Base-by-base conservation (phyloP, 352 stramenopile genomes). In the Phytopythium chamaehyphon region DNA sequence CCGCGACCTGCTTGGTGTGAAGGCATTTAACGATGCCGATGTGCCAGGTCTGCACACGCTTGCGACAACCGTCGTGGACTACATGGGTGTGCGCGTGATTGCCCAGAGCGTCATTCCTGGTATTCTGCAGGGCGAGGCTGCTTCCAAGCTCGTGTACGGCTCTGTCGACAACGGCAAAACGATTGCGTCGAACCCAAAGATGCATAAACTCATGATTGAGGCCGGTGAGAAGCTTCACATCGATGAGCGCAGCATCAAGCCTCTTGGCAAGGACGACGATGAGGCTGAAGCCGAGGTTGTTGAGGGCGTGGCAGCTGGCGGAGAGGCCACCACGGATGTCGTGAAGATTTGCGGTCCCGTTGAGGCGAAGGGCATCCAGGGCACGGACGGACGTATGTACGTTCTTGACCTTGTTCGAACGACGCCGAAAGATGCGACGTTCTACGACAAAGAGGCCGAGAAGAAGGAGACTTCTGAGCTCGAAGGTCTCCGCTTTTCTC, bases 21-120 rank as follows among this genome's bases (percentile, higher is more conserved):
- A 86, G 54, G 81, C 87, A 2, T 87, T 98, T 55, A 97, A 98
- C 62, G 78, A 95, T 14, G 83, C 83, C 24, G 94, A 98, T 61
- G 66, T 96, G 15, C 52, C 55, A n/a, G 90, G 84, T 33, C 66
- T 98, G 22, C 84, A 98, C 72, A 99, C 94, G 10, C 64, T 98
- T 26, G 92, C 90, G 22, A 99, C 94, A 3, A 88, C 96, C 7
- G 73, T 98, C 14, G 80, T 99, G 14, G 95, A 99, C 66, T 98
- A 97, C 62, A 55, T 98, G 62, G 96, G 96, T 49, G 83, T 90
- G 12, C 89, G 95, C 23, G 90, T 98, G 43, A 95, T 98, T 49
- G 96, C 92, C 40, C 96, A 99, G 64, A 98, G 86, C 50, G 88
- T 98, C 50, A 94, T 98, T 28, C 96, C 94, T 11, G 96, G 95